Base-by-base conservation (phyloP, 148 eudicot species). In the Heliosperma pusillum region DNA sequence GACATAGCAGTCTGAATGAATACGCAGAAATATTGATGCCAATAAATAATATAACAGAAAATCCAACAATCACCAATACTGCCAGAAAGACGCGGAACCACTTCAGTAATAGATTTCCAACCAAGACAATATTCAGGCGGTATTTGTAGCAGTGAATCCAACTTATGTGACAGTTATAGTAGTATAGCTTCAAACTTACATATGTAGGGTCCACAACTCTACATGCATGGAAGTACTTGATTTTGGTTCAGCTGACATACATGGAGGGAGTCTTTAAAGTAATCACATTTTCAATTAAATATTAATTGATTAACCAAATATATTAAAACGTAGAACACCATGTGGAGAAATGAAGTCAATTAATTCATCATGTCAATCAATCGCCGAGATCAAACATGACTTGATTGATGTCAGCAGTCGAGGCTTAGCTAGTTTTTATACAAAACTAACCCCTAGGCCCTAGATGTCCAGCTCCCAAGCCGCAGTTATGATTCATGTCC, bases 1-100 rank as follows among this genome's bases (percentile, higher is more conserved):
- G 82, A 77, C 73, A 81, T 82, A 76, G 69, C 72, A 74, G 10
- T 45, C 25, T 66, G 50, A 12, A 79, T 40, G 9, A 10, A 67
- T 67, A 67, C 30, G 29, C 71, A 67, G 27, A 20, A 66, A 36
- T 42, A 24, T 24, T 70, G 70, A 62, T 47, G 61, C 10, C 59
- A 68, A 45, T 15, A 7, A 15, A 26, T 29, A 62, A 26, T 50
- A 59, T n/a, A 4, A 27, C 27, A 2, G 22, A 22, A 52, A 56
- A 61, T 19, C 15, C 27, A 44, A 42, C 27, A 45, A 60, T 5
- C 21, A 42, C 19, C 36, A 61, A 25, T 27, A 12, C 25, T 33
- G 26, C 65, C 56, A 16, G 44, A 47, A 29, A 63, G 17, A 47
- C 10, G 3, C 44, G 33, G 17, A n/a, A 17, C 27, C 57, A 24